These are phyloP conservation scores for Pouteria campechiana DNA, from an alignment of 179 eudicot genomes.

Conservation along the genomic window DNA sequence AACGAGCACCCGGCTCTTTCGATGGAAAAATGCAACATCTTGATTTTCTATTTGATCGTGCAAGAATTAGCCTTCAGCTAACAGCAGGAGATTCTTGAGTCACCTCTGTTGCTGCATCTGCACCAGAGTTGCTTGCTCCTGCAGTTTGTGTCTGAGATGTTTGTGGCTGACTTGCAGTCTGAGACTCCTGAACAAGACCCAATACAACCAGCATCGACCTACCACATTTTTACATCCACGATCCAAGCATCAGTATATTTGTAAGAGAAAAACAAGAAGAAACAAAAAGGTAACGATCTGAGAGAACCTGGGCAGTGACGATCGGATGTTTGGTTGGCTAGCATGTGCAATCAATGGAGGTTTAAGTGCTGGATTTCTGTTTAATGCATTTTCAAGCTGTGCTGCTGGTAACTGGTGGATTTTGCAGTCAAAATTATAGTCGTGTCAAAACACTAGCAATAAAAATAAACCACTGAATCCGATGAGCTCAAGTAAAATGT, in stretches of 20 bases:
- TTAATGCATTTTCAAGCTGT: slow-evolving; percentile 82
- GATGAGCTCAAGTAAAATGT: too few relatives aligned
- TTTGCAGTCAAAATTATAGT: too few relatives aligned
- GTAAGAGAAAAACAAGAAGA: slow-evolving; percentile 5
- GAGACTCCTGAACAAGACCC: slow-evolving; percentile 51
- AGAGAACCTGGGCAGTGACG: slow-evolving; percentile 74
- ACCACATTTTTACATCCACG: background rate
- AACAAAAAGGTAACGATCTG: background rate
- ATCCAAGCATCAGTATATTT: background rate
- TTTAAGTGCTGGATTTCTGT: slow-evolving; percentile 60
- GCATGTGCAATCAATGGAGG: slow-evolving; percentile 71
- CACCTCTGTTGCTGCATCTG: slow-evolving; percentile 33
- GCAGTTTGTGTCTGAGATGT: slow-evolving; percentile 26
- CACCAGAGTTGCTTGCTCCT: slow-evolving; percentile 35
- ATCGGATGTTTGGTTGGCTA: slow-evolving; percentile 52
- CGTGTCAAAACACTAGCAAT: too few relatives aligned
- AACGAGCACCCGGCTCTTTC: too few relatives aligned
- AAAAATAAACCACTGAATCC: too few relatives aligned
- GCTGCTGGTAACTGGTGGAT: slow-evolving; percentile 77
- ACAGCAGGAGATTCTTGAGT: slow-evolving; percentile 40
- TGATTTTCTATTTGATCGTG: background rate
- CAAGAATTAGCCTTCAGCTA: slow-evolving; percentile 17
- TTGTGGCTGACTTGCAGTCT: slow-evolving; percentile 32
- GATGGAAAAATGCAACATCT: too few relatives aligned
- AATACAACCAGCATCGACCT: slow-evolving; percentile 59